Base-by-base conservation (phyloP, 2,329 filamentous ascomycete species). In the Lecanicillium sp. region DNA sequence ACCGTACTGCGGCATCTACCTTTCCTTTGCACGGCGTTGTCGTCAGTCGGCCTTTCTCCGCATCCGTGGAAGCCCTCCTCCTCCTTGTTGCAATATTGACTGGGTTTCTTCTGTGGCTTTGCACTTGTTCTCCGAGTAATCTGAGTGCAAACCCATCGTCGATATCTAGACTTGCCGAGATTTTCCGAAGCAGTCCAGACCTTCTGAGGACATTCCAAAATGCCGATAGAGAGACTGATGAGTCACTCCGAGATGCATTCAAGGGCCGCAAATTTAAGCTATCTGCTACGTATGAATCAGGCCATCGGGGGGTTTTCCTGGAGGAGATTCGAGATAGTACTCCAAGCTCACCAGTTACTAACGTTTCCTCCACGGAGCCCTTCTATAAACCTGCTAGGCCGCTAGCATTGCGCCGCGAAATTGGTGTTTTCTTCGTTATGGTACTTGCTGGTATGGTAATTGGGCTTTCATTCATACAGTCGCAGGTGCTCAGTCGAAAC, bases 1-100 rank as follows among this genome's bases (percentile, higher is more conserved):
- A 53, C 6, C 13, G 5, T 0, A 50, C 45, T 0, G 54, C 43
- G 0, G 30, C 37, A 0, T 15, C 51, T 1, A 37, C 55, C 0
- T 45, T 50, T 29, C 33, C 28, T 0, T 30, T 55, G 1, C 41
- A 47, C 0, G 63, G 56, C 0, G 48, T 65, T 0, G 35, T 59
- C 1, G 59, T 62, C 4, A 64, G 55, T 33, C 45, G 62, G 3
- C 2, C 43, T 0, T 52, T 61, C 9, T 56, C 62, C 0, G 50
- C 51, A 0, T 25, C 48, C 0, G 46, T 63, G 0, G 62, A 65
- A 13, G 42, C 30, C 0, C 11, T 63, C 0, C 35, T 65, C 2
- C n/a, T 42, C 0, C 1, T 57, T 1, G 46, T 58, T 0, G 43
- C 53, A 0, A 2, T 54, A 0, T 45, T 51, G 2, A 50, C 53